Percentiles rank a stretch among this genome's conserved stretches.
phyloP scores from a whole-genome alignment of 768 basidiomycete genomes.

The Rhodotorula sphaerocarpa region DNA sequence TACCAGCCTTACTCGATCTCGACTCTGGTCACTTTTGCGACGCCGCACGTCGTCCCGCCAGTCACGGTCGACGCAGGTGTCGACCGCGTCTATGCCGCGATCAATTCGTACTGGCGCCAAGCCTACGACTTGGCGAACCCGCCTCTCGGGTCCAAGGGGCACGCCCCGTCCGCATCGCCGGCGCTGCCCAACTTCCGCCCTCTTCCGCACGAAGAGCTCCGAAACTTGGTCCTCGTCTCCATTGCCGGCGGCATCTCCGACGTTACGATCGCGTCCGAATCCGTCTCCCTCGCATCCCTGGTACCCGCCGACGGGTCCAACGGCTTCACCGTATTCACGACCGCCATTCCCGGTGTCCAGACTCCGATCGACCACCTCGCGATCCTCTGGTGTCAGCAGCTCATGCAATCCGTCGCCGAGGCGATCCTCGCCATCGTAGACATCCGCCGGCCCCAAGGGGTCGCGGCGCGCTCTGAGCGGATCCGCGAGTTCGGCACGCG shows the following conservation, averaged over 20 bases:
- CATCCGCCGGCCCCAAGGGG: not conserved
- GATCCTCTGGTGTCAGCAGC: constrained; percentile 98
- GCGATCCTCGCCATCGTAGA: constrained; percentile 33
- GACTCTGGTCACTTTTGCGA: constrained; percentile 88
- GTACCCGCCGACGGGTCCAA: constrained; percentile 51
- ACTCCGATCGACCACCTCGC: constrained; percentile 90
- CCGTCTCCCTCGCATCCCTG: constrained; percentile 56
- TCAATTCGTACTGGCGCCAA: constrained; percentile 44
- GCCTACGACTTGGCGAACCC: constrained; percentile 51
- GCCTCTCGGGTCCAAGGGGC: not conserved
- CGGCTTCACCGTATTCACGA: constrained; percentile 59
- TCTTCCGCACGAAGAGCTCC: not conserved
- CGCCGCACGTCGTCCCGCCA: constrained; percentile 80
- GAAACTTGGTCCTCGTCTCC: constrained; percentile 51
- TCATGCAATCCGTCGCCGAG: constrained; percentile 51
- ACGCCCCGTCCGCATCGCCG: not conserved
- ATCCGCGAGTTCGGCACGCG: constrained; percentile 3
- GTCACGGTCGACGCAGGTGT: constrained; percentile 76
- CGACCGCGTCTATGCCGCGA: constrained; percentile 57
- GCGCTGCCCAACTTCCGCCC: not conserved
- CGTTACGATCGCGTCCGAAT: constrained; percentile 82
- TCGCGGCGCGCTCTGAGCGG: constrained; percentile 7
- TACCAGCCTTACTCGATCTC: constrained; percentile 48
- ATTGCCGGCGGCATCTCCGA: constrained; percentile 89
- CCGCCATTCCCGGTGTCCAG: constrained; percentile 82